phyloP scores from a whole-genome alignment of 208 protist species.

The Crithidia mellificae region DNA sequence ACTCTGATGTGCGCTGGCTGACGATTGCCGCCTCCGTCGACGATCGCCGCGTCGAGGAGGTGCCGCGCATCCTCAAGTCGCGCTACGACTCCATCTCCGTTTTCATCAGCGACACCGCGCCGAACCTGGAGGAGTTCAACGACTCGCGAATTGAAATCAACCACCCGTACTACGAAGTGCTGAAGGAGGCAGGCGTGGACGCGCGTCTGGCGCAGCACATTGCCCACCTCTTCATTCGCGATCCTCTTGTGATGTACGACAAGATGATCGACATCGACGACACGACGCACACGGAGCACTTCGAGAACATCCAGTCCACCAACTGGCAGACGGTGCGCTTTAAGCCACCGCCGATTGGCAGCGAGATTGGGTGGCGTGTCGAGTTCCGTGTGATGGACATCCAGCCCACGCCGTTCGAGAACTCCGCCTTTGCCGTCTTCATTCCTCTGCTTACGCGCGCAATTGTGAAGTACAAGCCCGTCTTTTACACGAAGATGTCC shows the following conservation, averaged over 20 bases:
- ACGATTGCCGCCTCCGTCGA: constrained; percentile 97
- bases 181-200: constrained; percentile 92
- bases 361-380: constrained; percentile 95
- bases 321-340: constrained; percentile 98
- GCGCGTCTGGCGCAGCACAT: constrained; percentile 94
- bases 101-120: constrained; percentile 82
- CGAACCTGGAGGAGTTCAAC: constrained; percentile 87
- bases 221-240: constrained; percentile 98
- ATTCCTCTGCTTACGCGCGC: constrained; percentile 93
- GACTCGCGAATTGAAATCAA: constrained; percentile 88
- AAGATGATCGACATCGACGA: constrained; percentile 96
- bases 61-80: constrained; percentile 94
- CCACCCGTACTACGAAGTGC: constrained; percentile 65
- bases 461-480: constrained; percentile 94
- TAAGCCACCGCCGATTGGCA: constrained; percentile 91
- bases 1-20: constrained; percentile 97
- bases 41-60: constrained; percentile 93
- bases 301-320: constrained; percentile 98
- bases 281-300: constrained; percentile 93
- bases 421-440: constrained; percentile 97
- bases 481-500: constrained; percentile 97
- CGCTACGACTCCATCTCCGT: constrained; percentile 96
- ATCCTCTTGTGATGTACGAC: constrained; percentile 97
- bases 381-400: constrained; percentile 97
- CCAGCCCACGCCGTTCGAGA: constrained; percentile 98